These are phyloP conservation scores for Macaranga tanarius DNA, from an alignment of 441 rosid species.

Conservation along the genomic window DNA sequence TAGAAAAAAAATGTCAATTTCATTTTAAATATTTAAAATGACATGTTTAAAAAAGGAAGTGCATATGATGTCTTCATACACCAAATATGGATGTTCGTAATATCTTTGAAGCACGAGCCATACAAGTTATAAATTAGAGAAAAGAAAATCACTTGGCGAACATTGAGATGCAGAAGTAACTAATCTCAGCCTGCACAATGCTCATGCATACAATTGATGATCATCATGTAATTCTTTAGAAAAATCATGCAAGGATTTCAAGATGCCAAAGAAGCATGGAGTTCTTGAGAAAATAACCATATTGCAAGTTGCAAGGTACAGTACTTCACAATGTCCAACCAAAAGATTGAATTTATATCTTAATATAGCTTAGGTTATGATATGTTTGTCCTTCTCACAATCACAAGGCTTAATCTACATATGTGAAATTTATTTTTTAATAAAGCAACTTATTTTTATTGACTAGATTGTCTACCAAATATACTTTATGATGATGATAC, in stretches of 20 bases:
- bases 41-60: neutral
- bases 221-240: neutral
- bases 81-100: neutral
- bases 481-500: too few relatives aligned
- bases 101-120: neutral
- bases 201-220: neutral
- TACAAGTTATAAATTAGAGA: neutral
- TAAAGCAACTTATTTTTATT: neutral
- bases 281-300: neutral
- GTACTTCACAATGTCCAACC: neutral
- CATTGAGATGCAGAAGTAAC: too few relatives aligned
- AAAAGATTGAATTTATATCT: neutral
- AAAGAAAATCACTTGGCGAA: neutral
- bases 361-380: neutral
- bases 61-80: neutral
- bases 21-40: neutral
- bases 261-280: neutral
- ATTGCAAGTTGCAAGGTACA: neutral
- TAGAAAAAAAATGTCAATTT: neutral
- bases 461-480: too few relatives aligned
- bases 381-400: neutral
- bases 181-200: neutral
- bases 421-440: too few relatives aligned
- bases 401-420: neutral
- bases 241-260: neutral